phyloP scores from a whole-genome alignment of 495 filamentous ascomycete genomes.

The Lasiosphaeris hirsuta region DNA sequence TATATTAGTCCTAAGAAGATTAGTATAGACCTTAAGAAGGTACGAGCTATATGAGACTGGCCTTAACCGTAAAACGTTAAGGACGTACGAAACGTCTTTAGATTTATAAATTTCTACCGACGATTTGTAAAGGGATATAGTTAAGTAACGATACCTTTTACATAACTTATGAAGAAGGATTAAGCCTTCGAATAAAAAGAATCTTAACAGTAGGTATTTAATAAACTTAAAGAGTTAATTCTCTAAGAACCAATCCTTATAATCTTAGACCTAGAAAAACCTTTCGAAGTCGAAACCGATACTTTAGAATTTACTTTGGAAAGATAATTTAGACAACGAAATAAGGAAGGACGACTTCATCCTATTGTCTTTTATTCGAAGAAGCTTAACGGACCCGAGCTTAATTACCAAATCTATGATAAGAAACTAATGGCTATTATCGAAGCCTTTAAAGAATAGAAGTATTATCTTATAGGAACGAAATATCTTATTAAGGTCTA shows the following conservation, averaged over 20 bases:
- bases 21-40: slow-evolving; percentile 1
- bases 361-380: slow-evolving; percentile 12
- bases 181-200: not conserved
- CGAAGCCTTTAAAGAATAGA: slow-evolving; percentile 5
- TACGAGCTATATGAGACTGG: not conserved
- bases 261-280: not conserved
- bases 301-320: too few relatives aligned
- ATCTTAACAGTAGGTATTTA: not conserved
- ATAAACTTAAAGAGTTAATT: not conserved
- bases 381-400: slow-evolving; percentile 1
- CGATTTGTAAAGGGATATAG: slow-evolving; percentile 6
- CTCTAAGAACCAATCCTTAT: not conserved
- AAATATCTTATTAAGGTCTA: too few relatives aligned
- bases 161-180: not conserved
- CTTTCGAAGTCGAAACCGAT: not conserved
- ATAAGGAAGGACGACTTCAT: too few relatives aligned
- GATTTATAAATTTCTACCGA: slow-evolving; percentile 20
- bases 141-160: not conserved
- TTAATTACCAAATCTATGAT: slow-evolving; percentile 25
- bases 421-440: slow-evolving; percentile 17
- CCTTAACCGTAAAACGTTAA: not conserved
- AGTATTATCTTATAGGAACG: not conserved
- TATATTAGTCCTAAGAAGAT: not conserved
- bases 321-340: not conserved
- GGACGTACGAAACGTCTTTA: not conserved